phyloP scores from a whole-genome alignment of 108 stramenopile genomes.

The Nitzschia sp. region DNA sequence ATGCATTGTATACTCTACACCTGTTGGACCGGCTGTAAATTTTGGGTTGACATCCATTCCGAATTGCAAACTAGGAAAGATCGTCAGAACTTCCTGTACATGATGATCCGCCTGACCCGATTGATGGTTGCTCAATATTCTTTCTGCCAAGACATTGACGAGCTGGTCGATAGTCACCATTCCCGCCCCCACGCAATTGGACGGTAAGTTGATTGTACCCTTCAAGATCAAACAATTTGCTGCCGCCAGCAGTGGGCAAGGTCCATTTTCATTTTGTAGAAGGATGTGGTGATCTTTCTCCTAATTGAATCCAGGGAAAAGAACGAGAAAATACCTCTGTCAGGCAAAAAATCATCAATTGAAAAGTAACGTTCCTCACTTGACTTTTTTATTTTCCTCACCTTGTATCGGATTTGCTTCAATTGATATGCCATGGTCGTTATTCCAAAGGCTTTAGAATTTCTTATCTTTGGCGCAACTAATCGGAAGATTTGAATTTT shows the following conservation, averaged over 20 bases:
- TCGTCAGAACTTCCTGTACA: conserved; percentile 74
- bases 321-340: background rate
- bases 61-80: conserved; percentile 85
- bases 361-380: too few relatives aligned
- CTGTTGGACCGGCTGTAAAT: conserved; percentile 75
- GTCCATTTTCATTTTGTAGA: conserved; percentile 91
- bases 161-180: conserved; percentile 78
- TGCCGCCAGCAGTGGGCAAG: conserved; percentile 95
- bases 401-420: conserved; percentile 46
- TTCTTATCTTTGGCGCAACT: background rate
- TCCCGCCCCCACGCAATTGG: conserved; percentile 46
- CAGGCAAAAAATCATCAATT: too few relatives aligned
- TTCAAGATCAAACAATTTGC: conserved; percentile 90
- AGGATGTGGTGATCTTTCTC: conserved; percentile 50
- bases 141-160: conserved; percentile 67
- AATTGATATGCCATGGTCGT: conserved; percentile 50
- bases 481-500: too few relatives aligned
- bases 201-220: conserved; percentile 64
- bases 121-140: conserved; percentile 38
- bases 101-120: conserved; percentile 30
- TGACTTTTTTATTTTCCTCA: too few relatives aligned
- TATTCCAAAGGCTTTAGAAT: too few relatives aligned
- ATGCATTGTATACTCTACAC: conserved; percentile 89
- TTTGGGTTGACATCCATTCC: conserved; percentile 98
- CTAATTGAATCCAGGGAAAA: conserved; percentile 4